Evolutionary conservation across 2,329 filamentous ascomycete species (phyloP), one percentile per base, ranked within the genome.

Genomic region (Monosporascus sp.): DNA sequence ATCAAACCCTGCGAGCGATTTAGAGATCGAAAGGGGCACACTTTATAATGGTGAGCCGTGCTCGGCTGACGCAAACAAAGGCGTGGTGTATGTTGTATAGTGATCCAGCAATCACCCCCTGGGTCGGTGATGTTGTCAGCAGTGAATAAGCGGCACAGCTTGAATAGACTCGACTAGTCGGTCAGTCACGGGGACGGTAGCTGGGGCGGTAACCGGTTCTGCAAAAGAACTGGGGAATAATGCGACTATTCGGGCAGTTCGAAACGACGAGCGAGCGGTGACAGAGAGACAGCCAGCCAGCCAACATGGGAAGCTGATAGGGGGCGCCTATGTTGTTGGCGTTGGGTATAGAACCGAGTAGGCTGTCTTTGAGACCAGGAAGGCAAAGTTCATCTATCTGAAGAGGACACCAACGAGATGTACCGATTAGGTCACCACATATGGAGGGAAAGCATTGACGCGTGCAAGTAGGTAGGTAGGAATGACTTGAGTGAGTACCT

Each of bases 1-100:
- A 61, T 60, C 52, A 61, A 62, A 60, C 56, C 22, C 11, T 27
- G n/a, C n/a, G 56, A 57, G 54, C 57, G 55, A 54, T 51, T 54
- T 61, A 58, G 54, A 54, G 24, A 50, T 51, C 20, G 52, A 50
- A 47, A 50, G 49, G n/a, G 37, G 54, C 59, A 52, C 11, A 24
- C 43, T 14, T 14, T 17, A 7, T 5, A 14, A 8, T 27, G 43
- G 22, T 17, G n/a, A 22, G 2, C 18, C 1, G 15, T 25, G 24
- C 5, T 27, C 43, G 11, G 43, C 3, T 18, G 14, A 27, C 6
- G 43, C 11, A 46, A n/a, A 15, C n/a, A 46, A 24, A 43, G 39
- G 11, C 31, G 27, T 11, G 38, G 38, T 39, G 17, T 7, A 24
- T 31, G n/a, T 17, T n/a, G 24, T 27, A 31, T 25, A 27, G 43